Conservation (phyloP, 2,329 filamentous ascomycete species). For the Talaromyces sp. region DNA sequence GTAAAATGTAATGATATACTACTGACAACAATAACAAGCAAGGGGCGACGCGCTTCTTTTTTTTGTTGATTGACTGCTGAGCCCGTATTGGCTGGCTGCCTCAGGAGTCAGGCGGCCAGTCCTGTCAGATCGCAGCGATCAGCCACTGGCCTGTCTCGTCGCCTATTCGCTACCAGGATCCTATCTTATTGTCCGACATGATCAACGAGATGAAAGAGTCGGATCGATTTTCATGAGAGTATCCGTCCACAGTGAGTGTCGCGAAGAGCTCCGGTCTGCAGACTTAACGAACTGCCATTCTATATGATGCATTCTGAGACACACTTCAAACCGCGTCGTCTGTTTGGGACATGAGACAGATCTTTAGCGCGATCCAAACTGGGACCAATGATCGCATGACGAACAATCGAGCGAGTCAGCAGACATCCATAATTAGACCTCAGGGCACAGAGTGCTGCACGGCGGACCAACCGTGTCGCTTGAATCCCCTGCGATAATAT, state of each 20-base stretch:
- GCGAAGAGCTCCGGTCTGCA: neutral
- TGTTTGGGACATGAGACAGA: neutral
- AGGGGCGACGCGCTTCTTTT: constrained; percentile 1
- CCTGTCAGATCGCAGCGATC: neutral
- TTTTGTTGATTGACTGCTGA: neutral
- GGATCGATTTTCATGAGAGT: neutral
- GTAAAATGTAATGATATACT: neutral
- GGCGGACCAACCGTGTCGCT: neutral
- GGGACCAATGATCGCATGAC: constrained; percentile 13
- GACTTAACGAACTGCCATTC: neutral
- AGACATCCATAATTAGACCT: neutral
- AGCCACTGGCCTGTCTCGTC: neutral
- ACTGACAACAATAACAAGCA: neutral
- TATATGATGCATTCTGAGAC: neutral
- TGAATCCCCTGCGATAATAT: neutral
- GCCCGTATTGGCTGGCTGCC: neutral
- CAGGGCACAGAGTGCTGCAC: neutral
- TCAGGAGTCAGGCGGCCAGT: neutral
- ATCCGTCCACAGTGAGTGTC: neutral
- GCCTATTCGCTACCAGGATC: neutral
- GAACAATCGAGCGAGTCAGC: constrained; percentile 7
- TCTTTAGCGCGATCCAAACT: neutral
- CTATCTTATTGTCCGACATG: neutral
- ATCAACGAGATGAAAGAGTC: neutral
- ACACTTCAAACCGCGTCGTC: neutral